Conservation (phyloP, 202 grass and related monocot genomes). For the Alloteropsis angusta region DNA sequence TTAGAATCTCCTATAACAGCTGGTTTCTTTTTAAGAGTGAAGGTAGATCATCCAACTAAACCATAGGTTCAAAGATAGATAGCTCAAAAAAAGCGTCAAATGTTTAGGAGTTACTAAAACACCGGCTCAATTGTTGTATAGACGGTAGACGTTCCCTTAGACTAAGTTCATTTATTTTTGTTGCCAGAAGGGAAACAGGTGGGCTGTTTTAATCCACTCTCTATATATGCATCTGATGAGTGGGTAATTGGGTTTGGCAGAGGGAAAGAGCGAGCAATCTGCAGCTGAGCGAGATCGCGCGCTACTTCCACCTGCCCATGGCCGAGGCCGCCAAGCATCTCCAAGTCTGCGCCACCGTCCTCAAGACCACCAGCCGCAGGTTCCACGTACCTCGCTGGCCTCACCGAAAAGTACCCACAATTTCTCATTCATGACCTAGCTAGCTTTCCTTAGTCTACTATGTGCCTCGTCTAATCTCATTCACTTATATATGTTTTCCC, state of each 20-base stretch:
- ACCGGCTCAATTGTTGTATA: too few relatives aligned
- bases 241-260: too few relatives aligned
- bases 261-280: constrained; percentile 29
- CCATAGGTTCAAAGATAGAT: too few relatives aligned
- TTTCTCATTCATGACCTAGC: background rate
- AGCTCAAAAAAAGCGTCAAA: too few relatives aligned
- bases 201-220: too few relatives aligned
- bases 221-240: background rate
- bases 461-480: background rate
- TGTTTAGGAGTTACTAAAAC: too few relatives aligned
- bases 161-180: too few relatives aligned
- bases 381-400: constrained; percentile 44
- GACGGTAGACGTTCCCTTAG: too few relatives aligned
- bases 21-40: too few relatives aligned
- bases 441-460: background rate
- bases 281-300: constrained; percentile 32
- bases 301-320: constrained; percentile 56
- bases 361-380: constrained; percentile 48
- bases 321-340: constrained; percentile 33
- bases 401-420: constrained; percentile 42
- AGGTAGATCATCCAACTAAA: too few relatives aligned
- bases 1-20: too few relatives aligned
- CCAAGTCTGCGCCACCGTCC: constrained; percentile 32
- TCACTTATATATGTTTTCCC: background rate
- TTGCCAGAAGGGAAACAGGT: too few relatives aligned